Evolutionary conservation across 495 filamentous ascomycete species (phyloP), one percentile per base, ranked within the genome.

Genomic region (Lindgomyces ingoldianus): DNA sequence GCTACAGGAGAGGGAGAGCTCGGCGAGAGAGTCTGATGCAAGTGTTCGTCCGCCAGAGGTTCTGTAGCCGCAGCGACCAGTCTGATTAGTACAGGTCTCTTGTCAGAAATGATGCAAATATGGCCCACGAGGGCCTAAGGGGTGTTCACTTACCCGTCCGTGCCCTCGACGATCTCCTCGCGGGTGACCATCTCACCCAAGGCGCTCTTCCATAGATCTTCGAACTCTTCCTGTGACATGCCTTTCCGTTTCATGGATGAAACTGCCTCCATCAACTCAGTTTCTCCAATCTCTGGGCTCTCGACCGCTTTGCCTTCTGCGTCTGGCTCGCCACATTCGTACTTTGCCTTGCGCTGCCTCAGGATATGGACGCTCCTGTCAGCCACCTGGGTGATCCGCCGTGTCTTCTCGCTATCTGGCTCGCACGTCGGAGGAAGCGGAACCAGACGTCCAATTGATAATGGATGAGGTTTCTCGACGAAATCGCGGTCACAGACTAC

Each of bases 401-500:
- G 88, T 19, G 88, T 90, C 72, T 96, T 97, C 73, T 93, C 90
- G 51, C 91, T 90, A 73, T 98, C 95, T 1, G 95, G 87, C 73
- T 96, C 93, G 73, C 94, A 98, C n/a, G 89, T 91, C 12, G 94
- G 93, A 1, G 93, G 84, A 26, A 98, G 77, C 18, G 94, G 94
- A 9, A 97, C 70, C 14, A 94, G 69, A 3, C 94, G 93, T 22
- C 87, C 86, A 0, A 97, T 71, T 0, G 92, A 86, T 12, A 96
- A 80, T 6, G 91, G 93, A 74, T 97, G 94, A 6, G 87, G 82
- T 72, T 89, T 87, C 26, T 94, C 81, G 49, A 98, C 81, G 70
- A 93, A 98, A 71, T 92, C 94, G 52, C 85, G 81, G 68, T 97
- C 91, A 73, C 94, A 98, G 29, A 81, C 82, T 10, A 88, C 87